phyloP scores from a whole-genome alignment of 2,329 filamentous ascomycete species.

The Fusarium tricinctum region DNA sequence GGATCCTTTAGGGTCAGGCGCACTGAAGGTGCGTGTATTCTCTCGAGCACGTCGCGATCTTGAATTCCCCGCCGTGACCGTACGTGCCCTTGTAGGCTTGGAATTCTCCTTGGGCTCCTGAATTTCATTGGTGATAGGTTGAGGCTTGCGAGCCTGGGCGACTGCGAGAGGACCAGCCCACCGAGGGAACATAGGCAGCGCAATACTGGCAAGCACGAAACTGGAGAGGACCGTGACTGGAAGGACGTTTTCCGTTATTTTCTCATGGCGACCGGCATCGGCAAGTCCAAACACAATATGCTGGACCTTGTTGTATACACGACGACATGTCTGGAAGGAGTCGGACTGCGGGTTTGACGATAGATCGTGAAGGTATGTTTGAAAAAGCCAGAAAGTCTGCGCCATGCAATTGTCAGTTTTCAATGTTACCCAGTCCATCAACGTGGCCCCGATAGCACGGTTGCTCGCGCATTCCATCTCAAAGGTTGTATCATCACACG shows the following conservation, averaged over 20 bases:
- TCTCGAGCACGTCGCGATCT: constrained; percentile 65
- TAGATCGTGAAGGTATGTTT: constrained; percentile 88
- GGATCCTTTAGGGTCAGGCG: constrained; percentile 56
- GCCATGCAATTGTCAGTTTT: constrained; percentile 38
- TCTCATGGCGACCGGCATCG: constrained; percentile 77
- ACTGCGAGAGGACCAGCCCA: constrained; percentile 86
- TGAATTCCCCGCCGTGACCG: constrained; percentile 67
- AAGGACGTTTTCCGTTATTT: constrained; percentile 84
- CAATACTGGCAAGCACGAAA: constrained; percentile 82
- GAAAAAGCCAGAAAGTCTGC: constrained; percentile 91
- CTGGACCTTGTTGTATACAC: constrained; percentile 90
- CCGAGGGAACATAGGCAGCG: constrained; percentile 79
- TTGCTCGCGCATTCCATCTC: constrained; percentile 28
- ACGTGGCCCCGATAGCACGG: constrained; percentile 15
- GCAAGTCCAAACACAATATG: constrained; percentile 86
- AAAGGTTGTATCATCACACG: constrained; percentile 51
- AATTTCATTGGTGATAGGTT: constrained; percentile 55
- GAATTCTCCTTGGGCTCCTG: constrained; percentile 58
- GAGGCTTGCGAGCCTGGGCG: constrained; percentile 83
- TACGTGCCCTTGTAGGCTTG: constrained; percentile 74
- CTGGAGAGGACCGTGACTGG: constrained; percentile 86
- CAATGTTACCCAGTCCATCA: constrained; percentile 3
- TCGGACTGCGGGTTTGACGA: constrained; percentile 80
- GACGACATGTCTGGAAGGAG: constrained; percentile 84
- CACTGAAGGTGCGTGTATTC: constrained; percentile 60